Evolutionary conservation across 1,284 basidiomycete species (phyloP).

Genomic region (Trametes hirsuta): DNA sequence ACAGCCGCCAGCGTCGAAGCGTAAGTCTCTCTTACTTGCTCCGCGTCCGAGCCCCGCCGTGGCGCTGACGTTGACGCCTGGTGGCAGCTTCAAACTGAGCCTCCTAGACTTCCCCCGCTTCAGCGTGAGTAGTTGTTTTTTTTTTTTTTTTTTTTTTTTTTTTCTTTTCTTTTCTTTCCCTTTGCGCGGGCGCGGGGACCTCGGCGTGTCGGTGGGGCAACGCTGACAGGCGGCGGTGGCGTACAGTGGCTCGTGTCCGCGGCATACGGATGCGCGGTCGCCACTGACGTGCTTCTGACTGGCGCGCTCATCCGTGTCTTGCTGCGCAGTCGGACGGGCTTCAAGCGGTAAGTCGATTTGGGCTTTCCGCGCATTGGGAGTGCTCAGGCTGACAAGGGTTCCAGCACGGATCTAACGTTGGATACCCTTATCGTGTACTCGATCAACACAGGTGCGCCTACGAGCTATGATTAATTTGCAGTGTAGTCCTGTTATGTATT

Average conservation of each 20-base stretch:
- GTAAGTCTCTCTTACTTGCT: neutral
- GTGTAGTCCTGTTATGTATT: neutral
- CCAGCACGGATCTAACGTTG: neutral
- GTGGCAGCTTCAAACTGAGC: neutral
- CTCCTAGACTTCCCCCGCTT: neutral
- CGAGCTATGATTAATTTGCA: neutral
- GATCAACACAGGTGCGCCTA: neutral
- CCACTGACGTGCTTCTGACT: slow-evolving; percentile 1
- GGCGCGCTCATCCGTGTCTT: slow-evolving; percentile 1
- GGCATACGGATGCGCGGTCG: slow-evolving; percentile 1
- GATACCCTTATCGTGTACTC: slow-evolving; percentile 4
- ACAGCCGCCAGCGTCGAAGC: slow-evolving; percentile 1
- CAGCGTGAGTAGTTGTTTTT: neutral
- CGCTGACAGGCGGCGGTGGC: neutral
- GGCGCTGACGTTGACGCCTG: neutral
- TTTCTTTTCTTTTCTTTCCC: too few relatives aligned
- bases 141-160: too few relatives aligned
- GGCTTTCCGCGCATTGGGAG: neutral
- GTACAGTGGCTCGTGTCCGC: slow-evolving; percentile 2
- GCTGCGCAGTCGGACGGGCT: slow-evolving; percentile 1
- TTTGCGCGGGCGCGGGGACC: neutral
- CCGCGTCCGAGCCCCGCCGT: neutral
- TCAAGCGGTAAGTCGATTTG: neutral
- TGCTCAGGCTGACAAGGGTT: neutral
- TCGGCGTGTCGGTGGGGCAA: neutral